phyloP scores from a whole-genome alignment of 768 basidiomycete species.

The Leccinum olivaceopallidum region DNA sequence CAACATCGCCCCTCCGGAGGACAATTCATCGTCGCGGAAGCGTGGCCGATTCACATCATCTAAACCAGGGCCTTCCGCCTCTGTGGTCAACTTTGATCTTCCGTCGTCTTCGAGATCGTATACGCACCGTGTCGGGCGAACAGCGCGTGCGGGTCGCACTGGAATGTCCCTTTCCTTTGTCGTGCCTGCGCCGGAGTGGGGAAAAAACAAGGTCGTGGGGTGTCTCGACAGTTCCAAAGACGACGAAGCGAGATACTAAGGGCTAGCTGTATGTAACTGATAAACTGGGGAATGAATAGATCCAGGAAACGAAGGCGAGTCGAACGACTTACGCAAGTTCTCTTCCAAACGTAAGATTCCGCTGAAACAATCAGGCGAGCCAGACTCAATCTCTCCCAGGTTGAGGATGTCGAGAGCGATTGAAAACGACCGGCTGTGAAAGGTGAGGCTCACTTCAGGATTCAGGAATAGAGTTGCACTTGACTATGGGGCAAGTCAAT shows the following conservation, averaged over 20 bases:
- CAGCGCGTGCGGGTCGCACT: slow-evolving; percentile 91
- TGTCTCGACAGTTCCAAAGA: slow-evolving; percentile 64
- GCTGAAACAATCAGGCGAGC: no score
- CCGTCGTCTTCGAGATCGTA: slow-evolving; percentile 85
- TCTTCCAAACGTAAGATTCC: no score
- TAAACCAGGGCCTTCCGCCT: slow-evolving; percentile 32
- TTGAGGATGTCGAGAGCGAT: no score
- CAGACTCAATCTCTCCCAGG: no score
- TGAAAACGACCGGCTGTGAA: no score
- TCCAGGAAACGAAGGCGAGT: no score
- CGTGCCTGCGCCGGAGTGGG: slow-evolving; percentile 67
- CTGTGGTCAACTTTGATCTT: slow-evolving; percentile 97
- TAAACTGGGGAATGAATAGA: no score
- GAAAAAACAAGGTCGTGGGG: slow-evolving; percentile 73
- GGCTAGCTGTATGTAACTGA: no score
- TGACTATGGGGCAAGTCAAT: no score
- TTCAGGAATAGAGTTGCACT: no score
- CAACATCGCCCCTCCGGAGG: slow-evolving; percentile 3
- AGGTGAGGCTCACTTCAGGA: no score
- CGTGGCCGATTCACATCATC: slow-evolving; percentile 57
- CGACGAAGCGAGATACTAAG: slow-evolving; percentile 52
- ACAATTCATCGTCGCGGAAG: slow-evolving; percentile 44
- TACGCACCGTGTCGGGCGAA: slow-evolving; percentile 94
- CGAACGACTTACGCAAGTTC: no score
- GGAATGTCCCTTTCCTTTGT: slow-evolving; percentile 93